phyloP scores from a whole-genome alignment of 208 protist species.

The Crithidia bombi region DNA sequence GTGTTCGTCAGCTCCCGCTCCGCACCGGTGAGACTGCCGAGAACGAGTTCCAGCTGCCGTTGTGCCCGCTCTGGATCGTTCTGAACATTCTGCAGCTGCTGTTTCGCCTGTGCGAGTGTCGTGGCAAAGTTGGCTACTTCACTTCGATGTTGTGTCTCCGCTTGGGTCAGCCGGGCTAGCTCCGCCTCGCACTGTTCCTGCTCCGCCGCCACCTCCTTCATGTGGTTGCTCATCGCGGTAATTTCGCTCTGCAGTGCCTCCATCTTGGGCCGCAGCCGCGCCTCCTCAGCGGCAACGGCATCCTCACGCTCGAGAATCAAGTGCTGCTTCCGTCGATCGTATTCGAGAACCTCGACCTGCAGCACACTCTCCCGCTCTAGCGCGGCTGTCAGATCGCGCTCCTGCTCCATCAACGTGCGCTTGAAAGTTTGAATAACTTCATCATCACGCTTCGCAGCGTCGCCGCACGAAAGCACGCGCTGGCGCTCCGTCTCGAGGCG shows the following conservation, averaged over 20 bases:
- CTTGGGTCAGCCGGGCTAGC: constrained; percentile 46
- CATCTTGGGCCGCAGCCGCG: constrained; percentile 84
- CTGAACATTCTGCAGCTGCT: constrained; percentile 80
- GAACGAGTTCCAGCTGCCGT: constrained; percentile 83
- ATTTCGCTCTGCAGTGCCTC: constrained; percentile 78
- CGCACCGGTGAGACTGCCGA: constrained; percentile 61
- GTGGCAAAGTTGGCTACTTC: constrained; percentile 59
- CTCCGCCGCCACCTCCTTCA: constrained; percentile 63
- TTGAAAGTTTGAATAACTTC: constrained; percentile 87
- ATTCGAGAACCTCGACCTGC: constrained; percentile 91
- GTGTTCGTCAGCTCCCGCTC: constrained; percentile 63
- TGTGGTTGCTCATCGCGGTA: constrained; percentile 69
- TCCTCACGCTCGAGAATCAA: constrained; percentile 89
- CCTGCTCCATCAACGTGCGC: constrained; percentile 65
- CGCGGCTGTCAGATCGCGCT: constrained; percentile 77
- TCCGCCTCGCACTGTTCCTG: constrained; percentile 49
- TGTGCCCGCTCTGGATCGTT: constrained; percentile 79
- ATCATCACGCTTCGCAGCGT: constrained; percentile 81
- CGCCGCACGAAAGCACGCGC: constrained; percentile 65
- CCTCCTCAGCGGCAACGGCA: constrained; percentile 87
- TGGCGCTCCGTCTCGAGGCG: constrained; percentile 82
- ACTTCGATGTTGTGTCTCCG: constrained; percentile 64
- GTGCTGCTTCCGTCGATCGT: constrained; percentile 89
- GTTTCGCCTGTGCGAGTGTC: constrained; percentile 63
- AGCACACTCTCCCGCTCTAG: constrained; percentile 92